Evolutionary conservation across 2,329 filamentous ascomycete species (phyloP), one percentile per base, ranked within the genome.

Genomic region (Claviceps sp.): DNA sequence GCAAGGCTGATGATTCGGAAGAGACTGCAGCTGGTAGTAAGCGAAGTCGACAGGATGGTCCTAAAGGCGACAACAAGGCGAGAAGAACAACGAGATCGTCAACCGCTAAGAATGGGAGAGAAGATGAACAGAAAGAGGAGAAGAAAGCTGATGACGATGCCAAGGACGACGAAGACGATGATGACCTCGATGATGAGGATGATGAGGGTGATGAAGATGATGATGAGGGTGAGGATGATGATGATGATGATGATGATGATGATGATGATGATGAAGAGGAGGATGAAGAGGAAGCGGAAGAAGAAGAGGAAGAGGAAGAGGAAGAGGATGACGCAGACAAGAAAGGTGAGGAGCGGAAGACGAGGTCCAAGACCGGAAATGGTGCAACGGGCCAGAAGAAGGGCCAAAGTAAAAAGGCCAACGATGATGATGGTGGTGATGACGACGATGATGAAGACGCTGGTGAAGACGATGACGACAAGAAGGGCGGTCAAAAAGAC

Each of bases 31-130:
- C 55, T 1, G 61, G 62, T 9, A 59, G 62, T 2, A 68, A 69
- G 54, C 55, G 61, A 51, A 63, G 61, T 5, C 54, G 55, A 0
- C 53, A 55, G 0, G 55, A 59, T 43, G 59, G 45, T 0, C 59
- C 62, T 20, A 49, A 58, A 8, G 62, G 59, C 0, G 54, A 60
- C 0, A 65, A 62, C 24, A 68, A 69, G 54, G 66, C 64, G 51
- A 57, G 62, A 34, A 61, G 66, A 53, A 65, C 64, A 14, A 45
- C 57, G 3, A 50, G 47, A 54, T 51, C 47, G 53, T 47, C 49
- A 2, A 47, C 22, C 5, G 49, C 49, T 5, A 41, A 51, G n/a
- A 13, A 47, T 24, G 24, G 42, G 18, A 18, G 24, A 16, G n/a
- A 30, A 11, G 51, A 56, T 4, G 51, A 55, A 4, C 44, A 54